Evolutionary conservation across 148 eudicot species (phyloP).

Genomic region (Hydrangea macrophylla): DNA sequence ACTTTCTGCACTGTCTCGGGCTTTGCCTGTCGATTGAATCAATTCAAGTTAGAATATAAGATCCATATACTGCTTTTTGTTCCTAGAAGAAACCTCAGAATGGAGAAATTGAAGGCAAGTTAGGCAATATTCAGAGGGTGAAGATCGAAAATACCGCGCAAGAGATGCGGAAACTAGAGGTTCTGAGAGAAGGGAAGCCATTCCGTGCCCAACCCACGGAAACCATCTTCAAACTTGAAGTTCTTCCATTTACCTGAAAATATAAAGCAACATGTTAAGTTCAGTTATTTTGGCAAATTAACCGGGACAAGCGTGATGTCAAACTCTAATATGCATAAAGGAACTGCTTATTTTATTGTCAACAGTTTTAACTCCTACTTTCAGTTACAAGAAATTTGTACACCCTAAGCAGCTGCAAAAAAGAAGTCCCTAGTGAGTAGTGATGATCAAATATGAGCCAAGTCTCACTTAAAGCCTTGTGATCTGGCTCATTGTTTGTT

Average conservation of each 20-base stretch:
- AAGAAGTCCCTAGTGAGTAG: background rate
- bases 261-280: background rate
- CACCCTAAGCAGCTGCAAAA: too few species aligned
- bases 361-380: too few species aligned
- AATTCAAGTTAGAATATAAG: background rate
- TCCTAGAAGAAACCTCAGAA: background rate
- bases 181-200: slow-evolving; percentile 10
- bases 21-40: slow-evolving; percentile 25
- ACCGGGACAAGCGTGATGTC: background rate
- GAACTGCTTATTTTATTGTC: too few species aligned
- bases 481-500: too few species aligned
- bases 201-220: slow-evolving; percentile 11
- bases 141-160: slow-evolving; percentile 3
- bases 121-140: background rate
- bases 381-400: too few species aligned
- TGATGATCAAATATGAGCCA: background rate
- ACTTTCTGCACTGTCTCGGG: slow-evolving; percentile 35
- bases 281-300: background rate
- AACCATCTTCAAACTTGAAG: slow-evolving; percentile 8
- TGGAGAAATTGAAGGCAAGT: background rate
- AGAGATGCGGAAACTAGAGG: slow-evolving; percentile 2
- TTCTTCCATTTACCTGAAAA: slow-evolving; percentile 5
- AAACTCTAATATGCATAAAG: background rate
- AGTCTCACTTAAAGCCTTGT: too few species aligned
- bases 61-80: background rate